phyloP scores from a whole-genome alignment of 1,139 yeast genomes.

The Geotrichum cucujoidarum region DNA sequence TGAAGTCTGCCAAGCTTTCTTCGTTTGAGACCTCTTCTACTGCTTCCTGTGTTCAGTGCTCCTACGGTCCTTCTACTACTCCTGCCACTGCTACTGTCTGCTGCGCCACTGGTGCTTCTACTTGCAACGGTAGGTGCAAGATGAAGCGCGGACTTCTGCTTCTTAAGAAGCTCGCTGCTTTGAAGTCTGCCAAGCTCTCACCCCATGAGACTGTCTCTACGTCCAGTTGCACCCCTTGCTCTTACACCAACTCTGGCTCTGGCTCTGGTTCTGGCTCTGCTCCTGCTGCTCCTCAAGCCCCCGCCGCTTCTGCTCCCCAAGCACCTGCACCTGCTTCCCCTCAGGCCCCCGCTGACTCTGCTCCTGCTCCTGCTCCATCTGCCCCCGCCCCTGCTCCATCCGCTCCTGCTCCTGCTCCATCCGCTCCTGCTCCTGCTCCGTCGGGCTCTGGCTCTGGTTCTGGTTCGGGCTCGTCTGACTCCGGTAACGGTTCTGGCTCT shows the following conservation, averaged over 20 bases:
- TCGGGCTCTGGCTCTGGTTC: conserved; percentile 2
- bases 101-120: neutral
- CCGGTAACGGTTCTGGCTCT: too few species aligned
- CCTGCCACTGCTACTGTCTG: neutral
- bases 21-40: neutral
- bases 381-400: too few species aligned
- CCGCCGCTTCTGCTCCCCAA: neutral
- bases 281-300: neutral
- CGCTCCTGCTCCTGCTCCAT: too few species aligned
- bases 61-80: neutral
- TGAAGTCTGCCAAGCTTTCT: neutral
- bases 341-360: neutral
- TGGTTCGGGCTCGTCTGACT: too few species aligned
- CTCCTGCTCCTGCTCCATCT: neutral
- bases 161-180: neutral
- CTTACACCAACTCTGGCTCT: neutral
- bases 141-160: neutral
- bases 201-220: neutral
- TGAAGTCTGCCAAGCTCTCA: neutral
- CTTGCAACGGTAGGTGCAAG: conserved; percentile 1
- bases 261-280: neutral
- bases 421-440: conserved; percentile 2
- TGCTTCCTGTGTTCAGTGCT: neutral
- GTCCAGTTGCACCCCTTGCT: neutral
- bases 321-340: neutral